phyloP scores from a whole-genome alignment of 192 early-diverging fungal genomes.

The Backusella mclennaniae region DNA sequence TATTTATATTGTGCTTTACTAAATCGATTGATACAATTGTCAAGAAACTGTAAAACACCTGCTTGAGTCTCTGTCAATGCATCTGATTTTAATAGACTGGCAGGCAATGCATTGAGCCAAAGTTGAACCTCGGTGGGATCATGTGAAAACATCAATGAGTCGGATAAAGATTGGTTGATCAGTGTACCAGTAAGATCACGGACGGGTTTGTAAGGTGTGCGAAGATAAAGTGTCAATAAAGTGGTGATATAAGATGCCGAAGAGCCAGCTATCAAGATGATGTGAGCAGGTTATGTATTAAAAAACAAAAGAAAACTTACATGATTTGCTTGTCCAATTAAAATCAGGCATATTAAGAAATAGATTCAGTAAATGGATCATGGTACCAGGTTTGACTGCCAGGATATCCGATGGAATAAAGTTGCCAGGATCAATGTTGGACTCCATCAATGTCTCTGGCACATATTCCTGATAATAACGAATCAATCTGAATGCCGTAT shows the following conservation, averaged over 20 bases:
- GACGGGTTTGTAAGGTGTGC: slow-evolving; percentile 47
- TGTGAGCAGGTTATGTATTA: background rate
- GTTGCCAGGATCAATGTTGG: slow-evolving; percentile 72
- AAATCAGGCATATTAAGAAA: slow-evolving; percentile 59
- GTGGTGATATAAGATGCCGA: slow-evolving; percentile 51
- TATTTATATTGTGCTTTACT: slow-evolving; percentile 57
- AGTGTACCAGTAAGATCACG: slow-evolving; percentile 38
- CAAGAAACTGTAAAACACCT: slow-evolving; percentile 59
- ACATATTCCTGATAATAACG: slow-evolving; percentile 66
- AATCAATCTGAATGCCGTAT: slow-evolving; percentile 56
- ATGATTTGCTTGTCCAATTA: slow-evolving; percentile 65
- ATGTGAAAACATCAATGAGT: slow-evolving; percentile 58
- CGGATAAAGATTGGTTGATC: slow-evolving; percentile 47
- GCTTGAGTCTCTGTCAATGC: slow-evolving; percentile 31
- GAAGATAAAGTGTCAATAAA: slow-evolving; percentile 53
- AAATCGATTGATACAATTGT: slow-evolving; percentile 60
- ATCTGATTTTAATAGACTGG: slow-evolving; percentile 13
- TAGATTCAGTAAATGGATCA: slow-evolving; percentile 62
- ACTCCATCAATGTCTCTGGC: slow-evolving; percentile 63
- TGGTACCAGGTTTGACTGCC: slow-evolving; percentile 45
- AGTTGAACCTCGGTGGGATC: slow-evolving; percentile 53
- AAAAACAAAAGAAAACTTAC: slow-evolving; percentile 27
- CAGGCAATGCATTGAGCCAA: slow-evolving; percentile 59
- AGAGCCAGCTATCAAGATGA: slow-evolving; percentile 33
- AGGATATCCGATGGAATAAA: slow-evolving; percentile 65